A percentile compares a stretch with the other conserved stretches of the same genome.
Conservation (phyloP, 2,329 filamentous ascomycete genomes). For the Sporothrix sp. region DNA sequence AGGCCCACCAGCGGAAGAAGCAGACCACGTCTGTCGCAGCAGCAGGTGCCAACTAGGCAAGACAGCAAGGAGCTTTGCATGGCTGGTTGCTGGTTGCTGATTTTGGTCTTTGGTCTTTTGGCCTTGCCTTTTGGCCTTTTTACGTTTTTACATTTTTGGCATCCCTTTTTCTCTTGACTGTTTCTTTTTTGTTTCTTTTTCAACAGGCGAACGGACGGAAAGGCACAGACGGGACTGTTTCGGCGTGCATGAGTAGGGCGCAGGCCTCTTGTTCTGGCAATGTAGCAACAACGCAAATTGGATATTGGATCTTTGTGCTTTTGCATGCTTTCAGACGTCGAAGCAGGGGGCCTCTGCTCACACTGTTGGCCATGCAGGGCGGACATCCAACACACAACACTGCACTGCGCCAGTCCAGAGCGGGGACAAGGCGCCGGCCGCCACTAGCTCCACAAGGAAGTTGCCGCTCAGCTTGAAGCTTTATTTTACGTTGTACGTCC, state of each 20-base stretch:
- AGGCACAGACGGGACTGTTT: neutral
- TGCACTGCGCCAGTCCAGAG: too few species aligned
- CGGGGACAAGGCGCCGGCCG: too few species aligned
- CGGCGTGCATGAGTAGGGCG: neutral
- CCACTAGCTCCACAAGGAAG: too few species aligned
- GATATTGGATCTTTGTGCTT: neutral
- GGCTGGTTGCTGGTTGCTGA: neutral
- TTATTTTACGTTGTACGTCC: too few species aligned
- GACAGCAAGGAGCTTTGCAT: neutral
- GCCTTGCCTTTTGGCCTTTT: too few species aligned
- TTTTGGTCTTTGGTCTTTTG: neutral
- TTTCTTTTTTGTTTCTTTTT: neutral
- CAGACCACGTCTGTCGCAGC: too few species aligned
- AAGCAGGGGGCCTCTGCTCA: too few species aligned
- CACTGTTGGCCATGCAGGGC: too few species aligned
- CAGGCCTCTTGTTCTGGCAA: neutral
- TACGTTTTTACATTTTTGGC: too few species aligned
- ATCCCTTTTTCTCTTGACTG: too few species aligned
- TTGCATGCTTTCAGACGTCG: neutral
- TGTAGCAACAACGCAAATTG: neutral
- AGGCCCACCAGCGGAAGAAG: neutral
- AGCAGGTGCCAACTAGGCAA: neutral
- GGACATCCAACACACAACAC: too few species aligned
- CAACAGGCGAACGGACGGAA: conserved; percentile 1
- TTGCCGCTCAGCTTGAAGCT: too few species aligned